phyloP scores from a whole-genome alignment of 164 flowering plant species.

The Saururus chinensis region DNA sequence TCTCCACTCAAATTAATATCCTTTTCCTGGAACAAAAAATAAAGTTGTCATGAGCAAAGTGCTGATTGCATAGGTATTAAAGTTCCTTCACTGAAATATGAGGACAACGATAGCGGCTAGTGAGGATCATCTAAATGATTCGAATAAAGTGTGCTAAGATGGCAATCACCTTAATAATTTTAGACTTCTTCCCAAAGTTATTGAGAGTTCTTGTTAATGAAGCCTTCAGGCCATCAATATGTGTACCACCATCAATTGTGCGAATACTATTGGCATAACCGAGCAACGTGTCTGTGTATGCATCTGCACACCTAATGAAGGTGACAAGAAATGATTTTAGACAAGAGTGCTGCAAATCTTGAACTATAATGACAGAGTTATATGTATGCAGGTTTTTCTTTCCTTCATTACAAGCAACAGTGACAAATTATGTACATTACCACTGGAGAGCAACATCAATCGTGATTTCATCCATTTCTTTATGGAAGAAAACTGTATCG shows the following conservation, averaged over 20 bases:
- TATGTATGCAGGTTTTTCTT: not conserved
- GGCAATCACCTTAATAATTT: constrained; percentile 54
- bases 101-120: too few species aligned
- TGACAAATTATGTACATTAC: constrained; percentile 19
- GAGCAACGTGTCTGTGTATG: constrained; percentile 85
- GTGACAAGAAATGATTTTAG: not conserved
- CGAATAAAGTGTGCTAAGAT: not conserved
- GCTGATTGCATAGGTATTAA: too few species aligned
- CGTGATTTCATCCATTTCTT: constrained; percentile 58
- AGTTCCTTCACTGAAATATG: too few species aligned
- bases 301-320: constrained; percentile 76
- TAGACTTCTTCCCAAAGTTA: constrained; percentile 80
- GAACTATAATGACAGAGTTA: too few species aligned
- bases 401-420: not conserved
- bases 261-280: constrained; percentile 99
- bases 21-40: constrained; percentile 50
- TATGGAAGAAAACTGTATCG: constrained; percentile 67
- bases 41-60: not conserved
- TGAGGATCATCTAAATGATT: not conserved
- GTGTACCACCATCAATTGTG: constrained; percentile 97
- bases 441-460: constrained; percentile 85
- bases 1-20: constrained; percentile 92
- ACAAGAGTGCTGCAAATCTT: too few species aligned
- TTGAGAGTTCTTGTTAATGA: constrained; percentile 86
- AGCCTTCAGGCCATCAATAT: constrained; percentile 88